These are phyloP conservation scores for Flaveria trinervia DNA, from an alignment of 129 eudicot genomes.

Conservation along the genomic window DNA sequence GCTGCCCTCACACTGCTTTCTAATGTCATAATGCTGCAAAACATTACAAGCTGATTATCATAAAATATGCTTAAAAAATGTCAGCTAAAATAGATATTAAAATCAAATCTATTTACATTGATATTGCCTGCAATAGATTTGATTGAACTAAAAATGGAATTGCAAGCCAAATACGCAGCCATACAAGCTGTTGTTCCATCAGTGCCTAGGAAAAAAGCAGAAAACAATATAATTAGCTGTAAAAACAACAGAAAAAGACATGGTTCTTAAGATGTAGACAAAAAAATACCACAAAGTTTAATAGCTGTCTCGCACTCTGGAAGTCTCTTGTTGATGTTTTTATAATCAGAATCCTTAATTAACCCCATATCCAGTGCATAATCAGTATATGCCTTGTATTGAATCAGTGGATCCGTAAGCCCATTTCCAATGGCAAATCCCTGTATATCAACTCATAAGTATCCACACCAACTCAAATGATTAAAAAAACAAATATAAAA, in stretches of 20 bases:
- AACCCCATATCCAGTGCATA: conserved; percentile 83
- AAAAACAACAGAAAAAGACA: not conserved
- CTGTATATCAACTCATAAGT: conserved; percentile 42
- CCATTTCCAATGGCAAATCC: conserved; percentile 99
- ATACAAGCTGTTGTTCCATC: conserved; percentile 80
- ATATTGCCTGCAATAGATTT: conserved; percentile 62
- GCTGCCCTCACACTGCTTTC: conserved; percentile 90
- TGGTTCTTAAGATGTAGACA: not conserved
- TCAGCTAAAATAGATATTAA: not conserved
- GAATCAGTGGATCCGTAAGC: conserved; percentile 86
- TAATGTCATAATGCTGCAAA: conserved; percentile 86
- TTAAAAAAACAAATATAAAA: not conserved
- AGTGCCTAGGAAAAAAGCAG: conserved; percentile 55
- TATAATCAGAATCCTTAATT: conserved; percentile 60
- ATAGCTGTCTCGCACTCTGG: conserved; percentile 84
- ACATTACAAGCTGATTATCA: not conserved
- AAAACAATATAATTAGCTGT: conserved; percentile 5
- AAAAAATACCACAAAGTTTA: conserved; percentile 75
- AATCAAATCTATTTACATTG: conserved; percentile 51
- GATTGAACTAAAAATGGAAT: conserved; percentile 65
- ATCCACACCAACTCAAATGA: conserved; percentile 5
- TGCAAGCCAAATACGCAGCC: conserved; percentile 85
- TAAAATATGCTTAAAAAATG: not conserved
- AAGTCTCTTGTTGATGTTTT: conserved; percentile 63
- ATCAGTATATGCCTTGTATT: conserved; percentile 87